Evolutionary conservation across 345 rosid genomes (phyloP).

Genomic region (Cardamine chenopodiifolia): DNA sequence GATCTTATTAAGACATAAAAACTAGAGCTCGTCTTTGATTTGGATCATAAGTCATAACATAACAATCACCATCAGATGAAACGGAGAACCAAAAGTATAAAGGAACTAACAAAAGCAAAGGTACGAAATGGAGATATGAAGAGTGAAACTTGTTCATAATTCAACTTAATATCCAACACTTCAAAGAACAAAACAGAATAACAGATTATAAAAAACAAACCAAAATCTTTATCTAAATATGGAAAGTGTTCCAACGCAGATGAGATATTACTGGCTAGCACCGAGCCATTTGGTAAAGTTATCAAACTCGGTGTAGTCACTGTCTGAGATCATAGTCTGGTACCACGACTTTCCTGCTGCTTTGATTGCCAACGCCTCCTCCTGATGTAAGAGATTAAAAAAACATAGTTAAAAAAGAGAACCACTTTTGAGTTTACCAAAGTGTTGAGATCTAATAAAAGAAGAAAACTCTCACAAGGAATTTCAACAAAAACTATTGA

Average conservation of each 20-base stretch:
- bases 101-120: not conserved
- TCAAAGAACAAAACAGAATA: slow-evolving; percentile 15
- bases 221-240: slow-evolving; percentile 38
- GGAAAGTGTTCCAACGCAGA: slow-evolving; percentile 17
- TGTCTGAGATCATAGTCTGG: slow-evolving; percentile 87
- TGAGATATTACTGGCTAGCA: slow-evolving; percentile 61
- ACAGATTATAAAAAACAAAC: not conserved
- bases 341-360: slow-evolving; percentile 96
- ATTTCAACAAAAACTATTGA: no score
- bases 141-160: slow-evolving; percentile 24
- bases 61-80: not conserved
- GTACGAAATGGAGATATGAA: not conserved
- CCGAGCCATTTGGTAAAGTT: slow-evolving; percentile 86
- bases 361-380: slow-evolving; percentile 73
- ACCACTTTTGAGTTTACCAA: no score
- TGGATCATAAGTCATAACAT: not conserved
- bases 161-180: slow-evolving; percentile 18
- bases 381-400: slow-evolving; percentile 46
- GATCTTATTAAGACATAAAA: not conserved
- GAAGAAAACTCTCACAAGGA: no score
- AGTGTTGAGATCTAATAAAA: no score
- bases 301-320: slow-evolving; percentile 89
- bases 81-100: not conserved
- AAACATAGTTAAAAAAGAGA: not conserved
- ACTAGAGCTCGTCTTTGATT: not conserved